Evolutionary conservation across 192 early-diverging fungal genomes (phyloP), one percentile per base, ranked within the genome.

Genomic region (Umbelopsis sp.): DNA sequence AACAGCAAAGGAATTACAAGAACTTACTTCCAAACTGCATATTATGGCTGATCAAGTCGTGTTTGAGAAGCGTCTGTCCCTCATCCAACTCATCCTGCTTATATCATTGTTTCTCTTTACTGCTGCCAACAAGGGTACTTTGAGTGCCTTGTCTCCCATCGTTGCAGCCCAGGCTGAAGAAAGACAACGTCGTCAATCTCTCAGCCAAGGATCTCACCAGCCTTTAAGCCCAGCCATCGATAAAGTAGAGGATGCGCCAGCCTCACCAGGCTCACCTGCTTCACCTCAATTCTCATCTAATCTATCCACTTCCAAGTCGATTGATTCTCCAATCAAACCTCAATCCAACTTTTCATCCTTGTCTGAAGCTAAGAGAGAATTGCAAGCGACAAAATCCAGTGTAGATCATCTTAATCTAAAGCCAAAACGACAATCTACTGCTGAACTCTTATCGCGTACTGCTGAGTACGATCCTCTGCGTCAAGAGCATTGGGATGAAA

Each of bases 11-110:
- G 80, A 83, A 37, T 68, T 83, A 22, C 66, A 66, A 25, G 78
- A 82, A 47, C 65, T 86, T 41, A 69, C 75, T 0, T 55, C 74
- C 11, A 83, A 83, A 48, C 72, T 86, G 16, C 79, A 79, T 67
- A 48, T 83, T 4, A 72, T 86, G 64, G 76, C 80, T 11, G 75
- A 81, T 35, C 81, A 86, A 74, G 84, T 80, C 37, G 37, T 83
- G 0, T 86, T 86, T 67, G 82, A 86, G 22, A 71, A 76, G 25
- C 76, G 82, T 25, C 49, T 86, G 0, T 74, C 82, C 13, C 53
- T 83, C 12, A 55, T 75, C 7, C 76, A 77, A 11, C 68, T 75
- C 15, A 72, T 83, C 27, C 53, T 76, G 0, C 44, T 83, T 23
- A 55, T 83, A 20, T 58, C 64, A n/a, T 53, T 78, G 8, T 74